These are phyloP conservation scores for Chrysoporthe puriensis DNA, from an alignment of 2,329 filamentous ascomycete species.

Conservation along the genomic window DNA sequence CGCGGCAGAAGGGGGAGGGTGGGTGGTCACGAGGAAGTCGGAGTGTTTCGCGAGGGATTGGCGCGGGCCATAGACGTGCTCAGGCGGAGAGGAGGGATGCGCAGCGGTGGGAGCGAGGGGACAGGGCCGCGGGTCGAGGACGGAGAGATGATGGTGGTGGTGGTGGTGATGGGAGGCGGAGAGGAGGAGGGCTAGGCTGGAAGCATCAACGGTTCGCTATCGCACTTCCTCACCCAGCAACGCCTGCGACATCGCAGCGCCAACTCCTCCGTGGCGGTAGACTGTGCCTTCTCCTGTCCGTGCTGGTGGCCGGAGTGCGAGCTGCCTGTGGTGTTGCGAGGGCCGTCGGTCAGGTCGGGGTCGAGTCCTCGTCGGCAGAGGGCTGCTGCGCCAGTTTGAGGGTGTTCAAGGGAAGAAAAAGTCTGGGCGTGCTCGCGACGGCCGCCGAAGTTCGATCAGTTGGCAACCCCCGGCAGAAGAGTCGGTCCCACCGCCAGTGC, in stretches of 20 bases:
- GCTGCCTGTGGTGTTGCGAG: neutral
- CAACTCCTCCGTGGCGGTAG: neutral
- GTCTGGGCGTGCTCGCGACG: slow-evolving; percentile 11
- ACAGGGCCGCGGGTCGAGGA: slow-evolving; percentile 6
- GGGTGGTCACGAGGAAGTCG: slow-evolving; percentile 14
- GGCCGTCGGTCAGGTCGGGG: neutral
- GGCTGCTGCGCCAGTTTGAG: neutral
- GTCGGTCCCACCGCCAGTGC: no score
- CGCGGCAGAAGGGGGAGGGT: slow-evolving; percentile 7
- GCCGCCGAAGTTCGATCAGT: slow-evolving; percentile 9
- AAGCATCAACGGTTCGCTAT: slow-evolving; percentile 28
- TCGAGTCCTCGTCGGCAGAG: slow-evolving; percentile 4
- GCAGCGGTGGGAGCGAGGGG: slow-evolving; percentile 2
- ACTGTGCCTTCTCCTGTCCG: neutral
- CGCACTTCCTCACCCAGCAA: slow-evolving; percentile 24
- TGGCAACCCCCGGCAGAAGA: slow-evolving; percentile 1
- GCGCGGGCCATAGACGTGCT: slow-evolving; percentile 26
- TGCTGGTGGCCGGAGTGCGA: neutral
- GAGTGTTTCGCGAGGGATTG: slow-evolving; percentile 6
- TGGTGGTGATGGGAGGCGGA: no score
- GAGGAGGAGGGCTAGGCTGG: slow-evolving; percentile 16
- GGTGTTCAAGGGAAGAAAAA: slow-evolving; percentile 10
- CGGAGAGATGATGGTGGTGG: slow-evolving; percentile 14
- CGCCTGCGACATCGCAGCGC: slow-evolving; percentile 28
- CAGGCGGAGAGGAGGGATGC: slow-evolving; percentile 3